Base-by-base conservation (phyloP, 1,284 basidiomycete genomes). In the Ganoderma boninense region DNA sequence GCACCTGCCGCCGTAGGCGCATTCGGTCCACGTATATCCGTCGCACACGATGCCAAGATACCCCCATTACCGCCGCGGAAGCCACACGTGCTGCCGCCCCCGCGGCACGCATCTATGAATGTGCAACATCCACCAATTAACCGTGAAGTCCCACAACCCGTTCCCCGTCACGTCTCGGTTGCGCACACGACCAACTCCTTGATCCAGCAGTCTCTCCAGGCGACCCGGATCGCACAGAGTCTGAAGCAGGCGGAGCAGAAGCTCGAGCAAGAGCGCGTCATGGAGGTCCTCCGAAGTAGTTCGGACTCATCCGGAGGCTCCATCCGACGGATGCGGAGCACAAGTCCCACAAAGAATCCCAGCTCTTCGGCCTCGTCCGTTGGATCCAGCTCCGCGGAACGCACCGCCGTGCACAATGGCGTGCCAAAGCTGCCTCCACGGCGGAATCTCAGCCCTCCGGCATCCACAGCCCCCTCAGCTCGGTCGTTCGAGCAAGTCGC, bases 131-230 rank as follows among this genome's bases (percentile, higher is more conserved):
- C 42, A 32, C 70, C 63, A 18, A n/a, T 54, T 6, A 3, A 46
- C n/a, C 61, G 72, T 46, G 66, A 72, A 49, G 35, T 56, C 43
- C 61, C 54, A 35, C 54, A 73, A 23, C 71, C 71, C 4, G 67
- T 70, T 60, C 71, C 73, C 26, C 18, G n/a, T 23, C 43, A 42
- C 38, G 42, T 62, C 40, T 14, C 60, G 42, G 72, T 76, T 49
- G 69, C 73, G 43, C 43, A 69, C 56, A 72, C 69, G 38, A 70
- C 76, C 8, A 79, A 79, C 56, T 69, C 75, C 4, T 68, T 94
- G 29, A 94, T 94, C 79, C 87, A 87, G 70, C 92, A 93, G 77
- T 89, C 88, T 29, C 81, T 94, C 1, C 88, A 91, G 67, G 92
- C 92, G 3, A 90, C 87, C 66, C 91, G 91, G 72, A 86, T 87